Evolutionary conservation across 1,284 basidiomycete species (phyloP), one percentile per base, ranked within the genome.

Genomic region (Earliella scabrosa): DNA sequence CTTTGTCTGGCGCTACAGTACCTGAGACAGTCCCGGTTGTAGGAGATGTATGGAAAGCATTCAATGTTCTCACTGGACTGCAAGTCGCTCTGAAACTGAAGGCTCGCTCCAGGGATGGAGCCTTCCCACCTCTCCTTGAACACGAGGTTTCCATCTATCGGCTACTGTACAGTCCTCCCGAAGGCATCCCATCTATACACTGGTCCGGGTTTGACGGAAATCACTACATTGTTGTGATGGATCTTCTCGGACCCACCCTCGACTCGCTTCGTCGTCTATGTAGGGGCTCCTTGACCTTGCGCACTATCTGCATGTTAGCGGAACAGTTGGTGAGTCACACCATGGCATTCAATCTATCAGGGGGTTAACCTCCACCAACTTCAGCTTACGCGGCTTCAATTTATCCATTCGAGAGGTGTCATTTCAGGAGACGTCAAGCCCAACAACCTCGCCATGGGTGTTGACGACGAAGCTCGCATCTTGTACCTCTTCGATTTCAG

Each of bases 351-450:
- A 5, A 36, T 49, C 14, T 18, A n/a, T n/a, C n/a, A n/a, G n/a
- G n/a, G n/a, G n/a, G n/a, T n/a, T n/a, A n/a, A n/a, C n/a, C 18
- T 10, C 26, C 11, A 5, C 20, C 14, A n/a, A 3, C 16, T 14
- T 18, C 27, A 49, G 46, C 26, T 44, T 9, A 20, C 24, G 2
- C 34, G 32, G 27, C 40, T 65, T 27, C 55, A 65, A 40, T 52
- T 40, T 9, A 32, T 53, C 10, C 63, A 66, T 36, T 58, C 58
- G 5, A 44, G 58, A 14, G 60, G 64, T n/a, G 49, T 64, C 13
- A 45, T 64, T 5, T 13, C 31, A 8, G 59, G 63, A n/a, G 63
- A 66, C 43, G 39, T 66, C 16, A 64, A 63, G 44, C 63, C 63
- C 5, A 26, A 59, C 2, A 66, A 64, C 39, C 60, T 61, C 18